Conservation (phyloP, 805 yeast genomes). For the Candida alai region DNA sequence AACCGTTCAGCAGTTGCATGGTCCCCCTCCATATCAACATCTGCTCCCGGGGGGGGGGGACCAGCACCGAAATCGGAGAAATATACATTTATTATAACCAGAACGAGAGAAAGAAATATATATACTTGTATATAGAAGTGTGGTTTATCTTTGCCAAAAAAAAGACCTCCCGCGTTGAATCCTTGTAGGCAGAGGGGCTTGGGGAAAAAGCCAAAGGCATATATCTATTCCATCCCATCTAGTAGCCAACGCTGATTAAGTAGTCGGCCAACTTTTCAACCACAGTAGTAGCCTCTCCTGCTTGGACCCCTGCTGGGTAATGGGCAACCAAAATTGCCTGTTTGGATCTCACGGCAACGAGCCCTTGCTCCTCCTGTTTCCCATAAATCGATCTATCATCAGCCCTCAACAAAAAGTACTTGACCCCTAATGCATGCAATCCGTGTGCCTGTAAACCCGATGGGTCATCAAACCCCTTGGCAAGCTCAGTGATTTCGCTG, state of each 20-base stretch:
- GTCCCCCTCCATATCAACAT: too few species aligned
- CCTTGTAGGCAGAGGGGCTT: too few species aligned
- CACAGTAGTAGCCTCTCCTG: conserved; percentile 92
- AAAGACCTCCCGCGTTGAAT: too few species aligned
- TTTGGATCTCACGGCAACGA: conserved; percentile 86
- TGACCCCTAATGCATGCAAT: conserved; percentile 76
- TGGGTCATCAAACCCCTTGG: conserved; percentile 78
- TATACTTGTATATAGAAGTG: too few species aligned
- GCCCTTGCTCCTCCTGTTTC: conserved; percentile 82
- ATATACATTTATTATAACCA: too few species aligned
- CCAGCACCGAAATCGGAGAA: too few species aligned
- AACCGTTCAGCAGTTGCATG: too few species aligned
- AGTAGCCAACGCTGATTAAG: conserved; percentile 82
- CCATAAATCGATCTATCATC: conserved; percentile 94
- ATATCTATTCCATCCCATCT: conserved; percentile 18
- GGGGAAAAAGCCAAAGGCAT: too few species aligned
- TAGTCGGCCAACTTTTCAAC: conserved; percentile 96
- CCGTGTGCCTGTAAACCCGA: conserved; percentile 79
- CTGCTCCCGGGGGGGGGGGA: too few species aligned
- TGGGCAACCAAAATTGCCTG: conserved; percentile 94
- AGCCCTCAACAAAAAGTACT: conserved; percentile 83
- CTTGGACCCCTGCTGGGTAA: conserved; percentile 84
- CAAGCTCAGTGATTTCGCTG: conserved; percentile 69
- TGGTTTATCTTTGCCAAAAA: too few species aligned
- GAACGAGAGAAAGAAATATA: too few species aligned